Conservation (phyloP, 2,329 filamentous ascomycete species). For the Nigrograna mackinnonii region DNA sequence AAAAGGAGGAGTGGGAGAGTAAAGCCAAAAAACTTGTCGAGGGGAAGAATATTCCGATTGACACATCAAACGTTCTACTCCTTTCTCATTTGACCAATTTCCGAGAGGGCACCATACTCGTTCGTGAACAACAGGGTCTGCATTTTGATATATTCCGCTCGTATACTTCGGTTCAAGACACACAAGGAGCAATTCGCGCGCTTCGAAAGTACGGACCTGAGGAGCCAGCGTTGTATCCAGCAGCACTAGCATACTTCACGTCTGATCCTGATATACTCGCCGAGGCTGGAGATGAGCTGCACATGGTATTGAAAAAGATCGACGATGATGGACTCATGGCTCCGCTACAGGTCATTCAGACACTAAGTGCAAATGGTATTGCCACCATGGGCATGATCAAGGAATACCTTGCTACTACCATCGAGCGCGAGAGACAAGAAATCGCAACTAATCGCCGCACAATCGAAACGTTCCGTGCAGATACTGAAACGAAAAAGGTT, state of each 20-base stretch:
- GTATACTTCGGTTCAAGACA: constrained; percentile 91
- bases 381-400: constrained; percentile 99
- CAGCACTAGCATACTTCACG: constrained; percentile 90
- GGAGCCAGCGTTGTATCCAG: constrained; percentile 89
- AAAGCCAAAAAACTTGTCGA: constrained; percentile 91
- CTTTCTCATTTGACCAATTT: constrained; percentile 92
- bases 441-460: constrained; percentile 82
- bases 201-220: constrained; percentile 88
- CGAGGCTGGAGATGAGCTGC: constrained; percentile 84
- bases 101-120: constrained; percentile 84
- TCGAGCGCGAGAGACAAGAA: constrained; percentile 84
- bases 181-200: constrained; percentile 84
- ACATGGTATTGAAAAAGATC: constrained; percentile 80
- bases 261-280: constrained; percentile 79
- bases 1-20: constrained; percentile 81
- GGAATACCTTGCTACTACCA: constrained; percentile 85
- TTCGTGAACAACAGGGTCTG: constrained; percentile 90
- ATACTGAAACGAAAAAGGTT: constrained; percentile 77
- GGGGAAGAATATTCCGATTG: constrained; percentile 77
- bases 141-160: constrained; percentile 96
- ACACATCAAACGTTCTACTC: constrained; percentile 90
- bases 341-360: constrained; percentile 94
- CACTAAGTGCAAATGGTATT: constrained; percentile 75
- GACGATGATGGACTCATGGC: constrained; percentile 92
- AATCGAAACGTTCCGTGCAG: constrained; percentile 79